Conservation (phyloP, 306 rosid genomes). For the Inga leiocalycina region DNA sequence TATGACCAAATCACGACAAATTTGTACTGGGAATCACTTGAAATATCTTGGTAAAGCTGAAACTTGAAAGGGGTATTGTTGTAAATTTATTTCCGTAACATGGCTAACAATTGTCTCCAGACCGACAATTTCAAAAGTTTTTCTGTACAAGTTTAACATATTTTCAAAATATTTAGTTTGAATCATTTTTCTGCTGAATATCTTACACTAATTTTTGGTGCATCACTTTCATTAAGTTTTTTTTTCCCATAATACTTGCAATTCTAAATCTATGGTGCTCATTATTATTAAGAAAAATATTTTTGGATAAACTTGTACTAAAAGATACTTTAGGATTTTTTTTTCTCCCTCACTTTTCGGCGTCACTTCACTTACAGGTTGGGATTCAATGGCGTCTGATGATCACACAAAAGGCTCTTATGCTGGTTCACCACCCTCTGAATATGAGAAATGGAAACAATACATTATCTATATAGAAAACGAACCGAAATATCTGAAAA, state of each 20-base stretch:
- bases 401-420: neutral
- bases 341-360: neutral
- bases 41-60: neutral
- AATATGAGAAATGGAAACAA: neutral
- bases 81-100: neutral
- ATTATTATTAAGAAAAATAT: too few relatives aligned
- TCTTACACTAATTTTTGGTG: too few relatives aligned
- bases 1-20: too few relatives aligned
- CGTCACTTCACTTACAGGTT: neutral
- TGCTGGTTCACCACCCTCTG: neutral
- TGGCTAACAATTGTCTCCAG: neutral
- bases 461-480: neutral
- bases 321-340: too few relatives aligned
- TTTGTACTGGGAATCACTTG: too few relatives aligned
- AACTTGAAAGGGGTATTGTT: neutral
- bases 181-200: too few relatives aligned
- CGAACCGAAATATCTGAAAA: neutral
- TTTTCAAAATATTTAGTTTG: too few relatives aligned
- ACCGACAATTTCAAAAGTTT: neutral
- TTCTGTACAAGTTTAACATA: too few relatives aligned
- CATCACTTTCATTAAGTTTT: too few relatives aligned
- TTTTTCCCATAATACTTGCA: too few relatives aligned
- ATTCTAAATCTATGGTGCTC: too few relatives aligned
- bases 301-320: too few relatives aligned
- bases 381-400: neutral